Base-by-base conservation (phyloP, 208 protist genomes). In the Trypanosoma avium region DNA sequence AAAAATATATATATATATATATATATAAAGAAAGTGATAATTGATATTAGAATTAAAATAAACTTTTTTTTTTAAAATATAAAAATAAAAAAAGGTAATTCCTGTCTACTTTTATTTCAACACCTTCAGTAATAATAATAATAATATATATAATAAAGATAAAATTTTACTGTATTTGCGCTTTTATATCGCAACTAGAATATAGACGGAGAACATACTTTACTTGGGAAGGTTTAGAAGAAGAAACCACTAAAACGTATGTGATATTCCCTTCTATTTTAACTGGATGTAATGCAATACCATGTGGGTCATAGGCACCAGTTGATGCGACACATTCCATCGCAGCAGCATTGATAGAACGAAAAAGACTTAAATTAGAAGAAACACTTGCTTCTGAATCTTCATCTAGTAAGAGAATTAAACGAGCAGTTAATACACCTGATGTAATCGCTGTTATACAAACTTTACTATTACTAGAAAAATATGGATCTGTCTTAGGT, bases 171-270 rank as follows among this genome's bases (percentile, higher is more conserved):
- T n/a, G n/a, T n/a, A n/a, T 10, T 57, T 81, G 60, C 17, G 72
- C 76, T 2, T 33, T 82, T 33, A 81, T 62, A 5, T 7, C 56
- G 30, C 30, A 64, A 54, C 59, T 83, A 38, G 75, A 88, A 67
- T 82, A 88, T 19, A 92, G 35, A n/a, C 82, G 82, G 48, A 93
- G 49, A 0, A 84, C 45, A 40, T 88, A 93, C 73, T 88, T 90
- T 58, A 62, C 71, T n/a, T 59, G 60, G 26, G 61, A 63, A 2
- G 77, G 40, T 9, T 60, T 60, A 35, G 64, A 49, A 3, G 83
- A 71, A 24, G 83, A 88, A 7, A 90, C 75, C n/a, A 93, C 79
- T 15, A 90, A 47, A 27, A 86, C 53, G 54, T 89, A 90, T 53
- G 49, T 64, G 30, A 65, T 76, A 43, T 81, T 61, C 9, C 73